phyloP scores from a whole-genome alignment of 2,329 filamentous ascomycete species.

The Moelleriella libera region DNA sequence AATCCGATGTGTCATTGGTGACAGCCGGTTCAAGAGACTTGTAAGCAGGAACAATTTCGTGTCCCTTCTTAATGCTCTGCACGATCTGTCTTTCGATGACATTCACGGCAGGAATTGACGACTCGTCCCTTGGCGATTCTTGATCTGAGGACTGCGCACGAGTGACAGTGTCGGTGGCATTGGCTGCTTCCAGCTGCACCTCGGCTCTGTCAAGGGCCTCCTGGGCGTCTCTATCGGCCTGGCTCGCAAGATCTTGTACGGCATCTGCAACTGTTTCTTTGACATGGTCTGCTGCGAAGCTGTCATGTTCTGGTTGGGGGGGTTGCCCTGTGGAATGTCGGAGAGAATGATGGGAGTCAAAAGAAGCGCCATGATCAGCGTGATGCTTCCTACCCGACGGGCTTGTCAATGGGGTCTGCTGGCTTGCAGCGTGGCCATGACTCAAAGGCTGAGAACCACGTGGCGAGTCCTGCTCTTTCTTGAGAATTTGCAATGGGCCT shows the following conservation, averaged over 20 bases:
- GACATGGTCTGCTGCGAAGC: conserved; percentile 35
- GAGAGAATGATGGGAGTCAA: conserved; percentile 13
- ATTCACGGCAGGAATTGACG: background rate
- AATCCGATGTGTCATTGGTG: conserved; percentile 36
- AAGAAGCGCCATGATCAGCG: conserved; percentile 20
- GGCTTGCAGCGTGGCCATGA: conserved; percentile 22
- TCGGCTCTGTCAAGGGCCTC: conserved; percentile 47
- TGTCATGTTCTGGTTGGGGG: conserved; percentile 16
- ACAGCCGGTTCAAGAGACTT: conserved; percentile 23
- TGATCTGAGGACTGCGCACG: conserved; percentile 13
- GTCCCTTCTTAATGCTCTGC: conserved; percentile 31
- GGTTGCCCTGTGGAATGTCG: conserved; percentile 10
- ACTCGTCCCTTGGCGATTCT: background rate
- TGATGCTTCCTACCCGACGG: conserved; percentile 28
- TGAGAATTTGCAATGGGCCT: conserved; percentile 30
- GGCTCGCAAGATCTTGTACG: conserved; percentile 47
- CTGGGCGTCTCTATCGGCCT: conserved; percentile 40
- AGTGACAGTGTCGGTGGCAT: conserved; percentile 17
- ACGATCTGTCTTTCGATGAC: conserved; percentile 7
- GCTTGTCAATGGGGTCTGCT: conserved; percentile 28
- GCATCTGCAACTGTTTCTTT: conserved; percentile 60
- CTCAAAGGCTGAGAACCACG: conserved; percentile 22
- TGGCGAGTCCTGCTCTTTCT: conserved; percentile 30
- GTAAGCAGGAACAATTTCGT: conserved; percentile 32
- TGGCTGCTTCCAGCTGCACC: conserved; percentile 31